Base-by-base conservation (phyloP, 2,329 filamentous ascomycete genomes). In the Colletotrichum trifolii region DNA sequence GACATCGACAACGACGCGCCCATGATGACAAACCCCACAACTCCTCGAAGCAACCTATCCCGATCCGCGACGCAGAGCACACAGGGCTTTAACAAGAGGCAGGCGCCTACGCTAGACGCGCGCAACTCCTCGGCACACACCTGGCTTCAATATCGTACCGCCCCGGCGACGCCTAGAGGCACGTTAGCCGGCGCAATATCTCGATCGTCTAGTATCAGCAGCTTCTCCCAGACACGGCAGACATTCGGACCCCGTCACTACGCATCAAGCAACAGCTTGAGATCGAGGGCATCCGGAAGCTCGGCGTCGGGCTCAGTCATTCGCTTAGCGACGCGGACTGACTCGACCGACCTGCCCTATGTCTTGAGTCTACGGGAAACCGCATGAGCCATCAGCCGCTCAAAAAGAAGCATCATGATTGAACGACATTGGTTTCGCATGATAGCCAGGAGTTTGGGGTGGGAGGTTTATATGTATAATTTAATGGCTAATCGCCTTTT, bases 81-180 rank as follows among this genome's bases (percentile, higher is more conserved):
- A 11, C 71, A 71, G 13, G 73, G 70, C 55, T 79, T 77, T 2
- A 38, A 52, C 17, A 57, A 40, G 6, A 68, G 64, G n/a, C 64
- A 43, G 2, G 69, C 54, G 9, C 67, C 71, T 12, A 72, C 72
- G 8, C 69, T 76, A 25, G 66, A 72, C 1, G 73, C 70, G 56
- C 78, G 81, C 35, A 77, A 77, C 42, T 77, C 80, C 13, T 85
- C 82, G 7, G 76, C 77, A 7, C 77, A 76, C 34, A 81, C 79
- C 8, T 79, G 81, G 77, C 77, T 75, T 47, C 75, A 80, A 25
- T 87, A 82, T 68, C 77, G 80, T 56, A 86, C 84, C 7, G 84
- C 84, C 13, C 84, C 85, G 0, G 85, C 83, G n/a, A 86, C 84
- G 34, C 79, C 83, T 7, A 79, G 77, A 48, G 85, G 82, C 63